Conservation (phyloP, 139 green algal genomes). For the Edaphochlamys debaryana region DNA sequence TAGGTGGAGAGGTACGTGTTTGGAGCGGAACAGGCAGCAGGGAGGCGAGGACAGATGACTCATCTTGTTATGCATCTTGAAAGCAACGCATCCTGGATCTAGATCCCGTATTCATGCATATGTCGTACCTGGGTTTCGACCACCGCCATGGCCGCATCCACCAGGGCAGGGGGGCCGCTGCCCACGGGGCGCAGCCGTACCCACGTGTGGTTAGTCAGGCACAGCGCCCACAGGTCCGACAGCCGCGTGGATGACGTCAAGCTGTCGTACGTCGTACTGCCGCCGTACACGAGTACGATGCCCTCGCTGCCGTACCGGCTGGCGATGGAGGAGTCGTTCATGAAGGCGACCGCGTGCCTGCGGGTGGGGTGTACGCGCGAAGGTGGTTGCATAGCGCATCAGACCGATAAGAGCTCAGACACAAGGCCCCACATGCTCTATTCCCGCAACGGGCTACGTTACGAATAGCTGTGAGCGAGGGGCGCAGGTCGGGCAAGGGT, state of each 20-base stretch:
- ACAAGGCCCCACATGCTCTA: too few species aligned
- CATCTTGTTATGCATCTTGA: not conserved
- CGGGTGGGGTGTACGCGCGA: not conserved
- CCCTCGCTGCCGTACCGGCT: not conserved
- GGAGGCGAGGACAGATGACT: too few species aligned
- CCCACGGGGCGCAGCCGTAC: not conserved
- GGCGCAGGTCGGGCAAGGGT: too few species aligned
- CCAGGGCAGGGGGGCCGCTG: not conserved
- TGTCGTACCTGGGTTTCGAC: constrained; percentile 2
- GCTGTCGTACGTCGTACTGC: not conserved
- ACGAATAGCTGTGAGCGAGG: too few species aligned
- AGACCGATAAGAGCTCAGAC: too few species aligned
- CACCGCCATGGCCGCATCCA: constrained; percentile 3
- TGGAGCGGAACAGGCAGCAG: not conserved
- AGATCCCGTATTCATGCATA: too few species aligned
- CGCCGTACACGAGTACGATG: constrained; percentile 30
- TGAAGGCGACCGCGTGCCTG: constrained; percentile 24
- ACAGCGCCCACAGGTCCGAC: constrained; percentile 31
- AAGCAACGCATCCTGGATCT: too few species aligned
- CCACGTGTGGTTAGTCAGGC: constrained; percentile 35
- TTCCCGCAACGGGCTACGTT: too few species aligned
- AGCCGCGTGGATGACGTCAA: not conserved
- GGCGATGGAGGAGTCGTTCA: not conserved
- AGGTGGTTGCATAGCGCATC: too few species aligned
- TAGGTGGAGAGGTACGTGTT: too few species aligned